Conservation (phyloP, 2,329 filamentous ascomycete species). For the Neofusicoccum umdonicola region DNA sequence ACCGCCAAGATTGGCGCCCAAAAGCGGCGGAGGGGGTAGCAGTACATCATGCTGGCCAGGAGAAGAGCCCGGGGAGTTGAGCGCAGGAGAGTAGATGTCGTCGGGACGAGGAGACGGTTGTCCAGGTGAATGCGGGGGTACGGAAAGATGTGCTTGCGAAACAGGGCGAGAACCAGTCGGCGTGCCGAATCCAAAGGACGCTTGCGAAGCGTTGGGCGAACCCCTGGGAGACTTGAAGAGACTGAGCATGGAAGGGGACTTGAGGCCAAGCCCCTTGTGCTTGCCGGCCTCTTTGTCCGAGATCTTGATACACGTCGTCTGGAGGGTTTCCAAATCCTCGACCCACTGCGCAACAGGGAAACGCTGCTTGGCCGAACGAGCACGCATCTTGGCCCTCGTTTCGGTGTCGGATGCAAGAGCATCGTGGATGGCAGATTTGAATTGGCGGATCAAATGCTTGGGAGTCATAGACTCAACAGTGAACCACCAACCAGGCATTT, state of each 20-base stretch:
- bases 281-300: conserved; percentile 1
- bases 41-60: neutral
- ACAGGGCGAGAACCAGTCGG: conserved; percentile 17
- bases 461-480: conserved; percentile 65
- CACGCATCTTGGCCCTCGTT: conserved; percentile 61
- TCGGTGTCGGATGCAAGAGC: conserved; percentile 58
- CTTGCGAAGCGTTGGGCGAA: conserved; percentile 5
- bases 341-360: conserved; percentile 68
- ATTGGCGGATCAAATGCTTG: conserved; percentile 62
- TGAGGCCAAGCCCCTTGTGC: conserved; percentile 22
- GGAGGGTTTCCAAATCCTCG: conserved; percentile 62
- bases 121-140: neutral
- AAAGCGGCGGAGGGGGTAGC: conserved; percentile 1
- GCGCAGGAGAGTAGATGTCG: neutral
- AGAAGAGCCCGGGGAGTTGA: conserved; percentile 2
- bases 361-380: conserved; percentile 62
- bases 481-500: conserved; percentile 72
- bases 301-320: conserved; percentile 55
- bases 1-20: neutral
- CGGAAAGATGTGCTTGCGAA: neutral
- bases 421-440: conserved; percentile 62
- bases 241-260: neutral
- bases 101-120: conserved; percentile 2
- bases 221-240: conserved; percentile 1
- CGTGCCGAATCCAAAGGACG: conserved; percentile 16